Base-by-base conservation (phyloP, 805 yeast genomes). In the Zygotorulaspora danielsina region DNA sequence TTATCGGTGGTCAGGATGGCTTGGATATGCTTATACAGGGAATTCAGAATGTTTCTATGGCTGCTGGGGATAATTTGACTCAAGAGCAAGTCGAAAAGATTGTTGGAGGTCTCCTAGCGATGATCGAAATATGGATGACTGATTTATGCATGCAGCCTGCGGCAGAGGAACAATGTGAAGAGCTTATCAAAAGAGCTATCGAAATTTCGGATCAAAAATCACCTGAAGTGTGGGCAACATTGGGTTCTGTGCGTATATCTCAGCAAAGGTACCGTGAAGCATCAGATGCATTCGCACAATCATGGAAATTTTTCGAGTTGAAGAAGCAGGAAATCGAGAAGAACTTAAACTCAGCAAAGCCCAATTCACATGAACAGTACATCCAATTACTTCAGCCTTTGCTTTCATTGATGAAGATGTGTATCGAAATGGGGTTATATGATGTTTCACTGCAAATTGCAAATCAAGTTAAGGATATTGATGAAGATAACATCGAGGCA, bases 81-180 rank as follows among this genome's bases (percentile, higher is more conserved):
- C 54, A 59, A 38, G 70, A 70, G 43, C 63, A 75, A 29, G 59
- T 73, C 13, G 75, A 74, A 46, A 84, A 83, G 57, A 57, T 86
- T 34, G 78, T 82, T 47, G 84, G 80, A 55, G 96, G 90, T 0
- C 67, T 86, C 19, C 79, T 90, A 50, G 81, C 96, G 5, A 74
- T 82, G 67, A 84, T 93, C 54, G 98, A 90, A 63, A 83, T 86
- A 41, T 89, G 96, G 96, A 86, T 88, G 97, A 90, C 97, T 1
- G 97, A 90, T 67, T 68, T 89, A 48, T 89, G 97, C 67, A 87
- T 89, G 96, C 95, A 86, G 54, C 78, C 78, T 2, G 79, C 81
- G 49, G 97, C 97, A 2, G 97, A 93, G 63, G 16, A 60, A 6
- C 73, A 78, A 59, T 93, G 97, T 65, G 84, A 88, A 51, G 70